A percentile compares a stretch with the other conserved stretches of the same genome.
These are phyloP conservation scores for Retiboletus flavoniger DNA, from an alignment of 1,284 basidiomycete genomes.

Conservation along the genomic window DNA sequence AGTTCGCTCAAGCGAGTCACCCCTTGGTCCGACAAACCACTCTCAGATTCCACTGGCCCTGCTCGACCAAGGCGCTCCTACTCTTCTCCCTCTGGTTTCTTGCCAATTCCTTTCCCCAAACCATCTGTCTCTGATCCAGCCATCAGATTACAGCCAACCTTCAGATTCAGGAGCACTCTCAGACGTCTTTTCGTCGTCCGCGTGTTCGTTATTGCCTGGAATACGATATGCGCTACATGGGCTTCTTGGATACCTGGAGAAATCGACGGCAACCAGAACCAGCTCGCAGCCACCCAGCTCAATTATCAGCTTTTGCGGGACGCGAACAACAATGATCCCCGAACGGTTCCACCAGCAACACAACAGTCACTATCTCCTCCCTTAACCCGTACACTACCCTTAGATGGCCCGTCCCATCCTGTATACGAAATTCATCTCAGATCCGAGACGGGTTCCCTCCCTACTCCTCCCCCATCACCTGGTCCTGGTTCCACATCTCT, in stretches of 20 bases:
- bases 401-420: constrained; percentile 10
- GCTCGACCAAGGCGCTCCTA: constrained; percentile 44
- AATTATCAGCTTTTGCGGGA: constrained; percentile 35
- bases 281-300: constrained; percentile 10
- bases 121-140: constrained; percentile 30
- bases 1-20: constrained; percentile 45
- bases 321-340: constrained; percentile 40
- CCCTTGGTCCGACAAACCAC: constrained; percentile 60
- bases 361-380: constrained; percentile 7
- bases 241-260: constrained; percentile 38
- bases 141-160: constrained; percentile 27
- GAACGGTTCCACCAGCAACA: constrained; percentile 18
- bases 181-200: constrained; percentile 54
- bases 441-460: constrained; percentile 20
- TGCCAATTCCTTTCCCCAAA: constrained; percentile 30
- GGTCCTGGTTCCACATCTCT: constrained; percentile 11
- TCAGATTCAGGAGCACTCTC: constrained; percentile 37
- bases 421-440: constrained; percentile 6
- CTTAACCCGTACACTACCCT: constrained; percentile 1
- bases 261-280: constrained; percentile 20
- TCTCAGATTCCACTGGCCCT: constrained; percentile 35
- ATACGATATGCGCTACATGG: constrained; percentile 50
- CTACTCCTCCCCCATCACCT: constrained; percentile 26
- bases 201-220: constrained; percentile 51
- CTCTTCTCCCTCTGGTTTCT: constrained; percentile 38